Percentiles rank a stretch among this genome's conserved stretches.
These are phyloP conservation scores for Alternaria alternata DNA, from an alignment of 2,329 filamentous ascomycete genomes.

Conservation along the genomic window DNA sequence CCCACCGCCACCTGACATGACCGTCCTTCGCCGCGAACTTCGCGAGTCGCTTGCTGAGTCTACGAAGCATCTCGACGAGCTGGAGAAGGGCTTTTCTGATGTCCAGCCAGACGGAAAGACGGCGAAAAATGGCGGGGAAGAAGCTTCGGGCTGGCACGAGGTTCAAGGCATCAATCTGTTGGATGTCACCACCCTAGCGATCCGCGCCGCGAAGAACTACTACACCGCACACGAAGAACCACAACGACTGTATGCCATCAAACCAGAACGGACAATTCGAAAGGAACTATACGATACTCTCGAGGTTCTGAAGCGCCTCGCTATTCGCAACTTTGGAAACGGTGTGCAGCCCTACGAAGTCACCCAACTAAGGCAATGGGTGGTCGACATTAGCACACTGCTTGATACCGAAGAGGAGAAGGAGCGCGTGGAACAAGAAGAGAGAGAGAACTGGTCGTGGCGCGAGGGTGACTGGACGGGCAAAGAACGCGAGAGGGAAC, in stretches of 20 bases:
- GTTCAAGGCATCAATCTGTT: conserved; percentile 91
- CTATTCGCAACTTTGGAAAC: conserved; percentile 82
- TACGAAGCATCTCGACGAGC: conserved; percentile 70
- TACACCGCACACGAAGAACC: conserved; percentile 93
- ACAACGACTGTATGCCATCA: conserved; percentile 84
- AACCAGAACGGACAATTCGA: conserved; percentile 84
- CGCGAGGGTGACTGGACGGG: conserved; percentile 76
- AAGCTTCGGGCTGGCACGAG: conserved; percentile 77
- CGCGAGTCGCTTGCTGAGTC: conserved; percentile 74
- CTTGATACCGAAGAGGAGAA: conserved; percentile 78
- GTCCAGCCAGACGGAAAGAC: conserved; percentile 13
- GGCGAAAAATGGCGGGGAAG: conserved; percentile 25
- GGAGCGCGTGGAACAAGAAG: conserved; percentile 75
- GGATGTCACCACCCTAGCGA: conserved; percentile 93
- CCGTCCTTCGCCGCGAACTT: conserved; percentile 76
- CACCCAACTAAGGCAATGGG: conserved; percentile 79
- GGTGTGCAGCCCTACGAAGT: conserved; percentile 83
- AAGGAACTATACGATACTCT: conserved; percentile 85
- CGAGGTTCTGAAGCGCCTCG: conserved; percentile 91
- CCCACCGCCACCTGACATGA: conserved; percentile 82
- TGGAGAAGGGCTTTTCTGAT: conserved; percentile 50
- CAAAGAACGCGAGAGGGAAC: conserved; percentile 78
- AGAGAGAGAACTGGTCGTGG: conserved; percentile 83
- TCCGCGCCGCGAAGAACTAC: conserved; percentile 93
- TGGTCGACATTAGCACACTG: conserved; percentile 78